Evolutionary conservation across 345 rosid genomes (phyloP), one percentile per base, ranked within the genome.

Genomic region (Durio zibethinus): DNA sequence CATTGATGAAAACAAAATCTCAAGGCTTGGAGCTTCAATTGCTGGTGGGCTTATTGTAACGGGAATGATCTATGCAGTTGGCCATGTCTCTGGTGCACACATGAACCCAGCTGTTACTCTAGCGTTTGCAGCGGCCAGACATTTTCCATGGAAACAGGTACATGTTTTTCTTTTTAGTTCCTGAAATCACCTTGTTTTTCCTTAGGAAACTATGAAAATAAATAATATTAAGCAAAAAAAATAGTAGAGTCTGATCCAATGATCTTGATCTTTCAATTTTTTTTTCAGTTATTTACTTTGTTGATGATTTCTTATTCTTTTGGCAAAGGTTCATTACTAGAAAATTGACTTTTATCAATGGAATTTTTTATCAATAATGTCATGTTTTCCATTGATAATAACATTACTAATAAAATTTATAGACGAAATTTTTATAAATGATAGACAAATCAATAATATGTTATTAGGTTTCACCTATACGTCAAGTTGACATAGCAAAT

Each of bases 61-160:
- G 0, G 96, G 87, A 25, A 88, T 91, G 93, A 88, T 88, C 54
- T 91, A 89, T 35, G 89, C 92, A 2, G 90, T 87, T 7, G 96
- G 96, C 4, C 96, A 91, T 73, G 74, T 91, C 82, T 91, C 93
- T 2, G 96, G 96, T 43, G 93, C 90, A 12, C 96, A 89, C 79
- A 89, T 91, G 89, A 91, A 91, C 78, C 96, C 96, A 2, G 92
- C 96, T 0, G 92, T 91, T 75, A 91, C 90, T 21, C 57, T 84
- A 9, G 89, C 91, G 14, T 91, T 91, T 62, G 91, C 96, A 12
- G 80, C 89, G 43, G 80, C 79, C 47, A 48, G 84, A 35, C 81
- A 79, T 38, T 91, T 89, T 70, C 92, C 93, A 2, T 85, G 89
- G 91, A 85, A 85, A 64, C 90, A 89, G 88, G 93, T 86, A 81